phyloP scores from a whole-genome alignment of 129 eudicot species.

The Glebionis coronaria region DNA sequence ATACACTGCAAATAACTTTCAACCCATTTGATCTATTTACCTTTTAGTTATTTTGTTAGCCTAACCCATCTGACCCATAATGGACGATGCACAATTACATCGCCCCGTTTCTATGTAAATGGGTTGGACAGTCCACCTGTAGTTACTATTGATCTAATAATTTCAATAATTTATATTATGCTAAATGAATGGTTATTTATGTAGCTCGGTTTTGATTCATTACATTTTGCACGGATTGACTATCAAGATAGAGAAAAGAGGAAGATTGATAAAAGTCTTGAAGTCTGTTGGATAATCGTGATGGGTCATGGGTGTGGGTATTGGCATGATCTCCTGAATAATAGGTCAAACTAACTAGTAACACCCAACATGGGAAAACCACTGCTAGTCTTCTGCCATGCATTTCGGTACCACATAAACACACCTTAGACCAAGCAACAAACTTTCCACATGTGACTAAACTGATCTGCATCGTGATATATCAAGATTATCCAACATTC shows the following conservation, averaged over 20 bases:
- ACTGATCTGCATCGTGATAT: too few species aligned
- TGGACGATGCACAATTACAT: neutral
- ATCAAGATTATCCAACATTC: too few species aligned
- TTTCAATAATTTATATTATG: neutral
- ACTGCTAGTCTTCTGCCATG: too few species aligned
- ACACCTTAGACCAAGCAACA: too few species aligned
- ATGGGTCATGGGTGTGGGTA: too few species aligned
- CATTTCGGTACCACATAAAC: too few species aligned
- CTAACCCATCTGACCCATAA: neutral
- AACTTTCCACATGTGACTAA: too few species aligned
- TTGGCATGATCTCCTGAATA: too few species aligned
- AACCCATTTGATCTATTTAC: neutral
- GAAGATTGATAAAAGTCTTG: slow-evolving; percentile 76
- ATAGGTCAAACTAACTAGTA: too few species aligned
- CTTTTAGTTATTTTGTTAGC: neutral
- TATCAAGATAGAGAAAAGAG: slow-evolving; percentile 90
- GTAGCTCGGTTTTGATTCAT: slow-evolving; percentile 85
- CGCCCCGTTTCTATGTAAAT: neutral
- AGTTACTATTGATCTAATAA: too few species aligned
- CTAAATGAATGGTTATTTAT: slow-evolving; percentile 15
- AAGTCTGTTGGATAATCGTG: too few species aligned
- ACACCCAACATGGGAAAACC: too few species aligned
- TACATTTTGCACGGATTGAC: slow-evolving; percentile 93
- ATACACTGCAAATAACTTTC: neutral
- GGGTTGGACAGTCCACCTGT: neutral